Base-by-base conservation (phyloP, 106 monocot species). In the Narthecium ossifragum region DNA sequence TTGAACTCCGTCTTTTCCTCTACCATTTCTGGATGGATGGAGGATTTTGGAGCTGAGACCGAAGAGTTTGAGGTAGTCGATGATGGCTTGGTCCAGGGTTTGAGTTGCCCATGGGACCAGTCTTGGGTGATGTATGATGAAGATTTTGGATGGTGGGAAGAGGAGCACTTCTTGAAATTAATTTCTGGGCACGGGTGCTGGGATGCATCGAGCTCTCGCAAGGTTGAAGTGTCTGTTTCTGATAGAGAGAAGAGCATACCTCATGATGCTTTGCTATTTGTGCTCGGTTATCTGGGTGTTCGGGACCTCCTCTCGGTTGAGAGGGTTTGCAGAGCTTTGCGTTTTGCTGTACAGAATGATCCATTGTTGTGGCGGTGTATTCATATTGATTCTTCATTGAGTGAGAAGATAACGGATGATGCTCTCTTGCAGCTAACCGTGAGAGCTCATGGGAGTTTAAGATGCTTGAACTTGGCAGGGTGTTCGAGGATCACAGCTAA, bases 321-420 rank as follows among this genome's bases (percentile, higher is more conserved):
- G 46, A 73, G 71, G 63, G 94, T 90, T 8, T 96, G 90, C 65
- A 96, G 73, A 63, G 69, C 85, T 5, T 47, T 86, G 59, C 62
- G 39, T n/a, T 18, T 27, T 5, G 65, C 80, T 17, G 73, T 96
- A 15, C 53, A 53, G 54, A 65, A 40, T n/a, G 86, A 96, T 50
- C 51, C 78, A 12, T 62, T 75, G 24, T 57, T 86, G 26, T 94
- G 89, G 89, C 82, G 69, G 57, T 75, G 68, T 38, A 75, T 96
- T 58, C 78, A 83, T 25, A 83, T 96, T 26, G 64, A 46, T 12
- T 59, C 67, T 15, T 59, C 72, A 0, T 67, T 86, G 62, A 73
- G 67, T 47, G 61, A 77, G 50, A 88, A 30, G 34, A 50, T 94
- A 31, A 82, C 76, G 1, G 93, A 94, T 70, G 79, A 77, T 60